A percentile compares a stretch with the other conserved stretches of the same genome.
phyloP scores from a whole-genome alignment of 2,329 filamentous ascomycete species.

The Gnomoniopsis sp. region DNA sequence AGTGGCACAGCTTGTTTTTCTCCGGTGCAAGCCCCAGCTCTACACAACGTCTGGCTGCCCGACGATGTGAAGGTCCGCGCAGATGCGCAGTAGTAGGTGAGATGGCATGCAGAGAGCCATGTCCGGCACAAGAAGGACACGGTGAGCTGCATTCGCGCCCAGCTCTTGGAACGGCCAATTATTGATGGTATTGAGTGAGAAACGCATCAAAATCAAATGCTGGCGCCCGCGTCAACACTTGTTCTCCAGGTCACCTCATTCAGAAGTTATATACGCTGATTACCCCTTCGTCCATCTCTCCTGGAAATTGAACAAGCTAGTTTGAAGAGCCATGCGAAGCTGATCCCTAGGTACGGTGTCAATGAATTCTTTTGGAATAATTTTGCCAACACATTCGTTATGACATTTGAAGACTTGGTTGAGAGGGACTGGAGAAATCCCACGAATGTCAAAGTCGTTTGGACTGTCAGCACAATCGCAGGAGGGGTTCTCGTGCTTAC shows the following conservation, averaged over 20 bases:
- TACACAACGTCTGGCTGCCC: not conserved
- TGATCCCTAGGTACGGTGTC: not conserved
- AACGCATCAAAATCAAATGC: not conserved
- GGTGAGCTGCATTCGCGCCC: not conserved
- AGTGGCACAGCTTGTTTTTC: constrained; percentile 11
- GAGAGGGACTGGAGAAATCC: not conserved
- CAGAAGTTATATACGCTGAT: too few species aligned
- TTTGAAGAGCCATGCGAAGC: not conserved
- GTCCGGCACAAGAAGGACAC: not conserved
- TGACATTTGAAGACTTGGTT: not conserved
- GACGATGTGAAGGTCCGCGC: not conserved
- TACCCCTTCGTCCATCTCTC: not conserved
- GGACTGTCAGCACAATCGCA: not conserved
- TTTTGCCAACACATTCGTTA: not conserved
- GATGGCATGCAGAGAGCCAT: not conserved
- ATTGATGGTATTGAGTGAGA: too few species aligned
- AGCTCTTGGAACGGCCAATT: not conserved
- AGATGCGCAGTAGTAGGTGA: not conserved
- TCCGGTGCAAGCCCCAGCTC: not conserved
- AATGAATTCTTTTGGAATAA: not conserved
- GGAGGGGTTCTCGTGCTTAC: not conserved
- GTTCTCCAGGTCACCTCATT: too few species aligned
- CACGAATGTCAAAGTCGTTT: not conserved
- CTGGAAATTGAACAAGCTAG: not conserved
- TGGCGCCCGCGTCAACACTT: not conserved